Percentiles rank a stretch among this genome's conserved stretches.
phyloP scores from a whole-genome alignment of 371 early-diverging fungal species.

The Furculomyces boomerangus region DNA sequence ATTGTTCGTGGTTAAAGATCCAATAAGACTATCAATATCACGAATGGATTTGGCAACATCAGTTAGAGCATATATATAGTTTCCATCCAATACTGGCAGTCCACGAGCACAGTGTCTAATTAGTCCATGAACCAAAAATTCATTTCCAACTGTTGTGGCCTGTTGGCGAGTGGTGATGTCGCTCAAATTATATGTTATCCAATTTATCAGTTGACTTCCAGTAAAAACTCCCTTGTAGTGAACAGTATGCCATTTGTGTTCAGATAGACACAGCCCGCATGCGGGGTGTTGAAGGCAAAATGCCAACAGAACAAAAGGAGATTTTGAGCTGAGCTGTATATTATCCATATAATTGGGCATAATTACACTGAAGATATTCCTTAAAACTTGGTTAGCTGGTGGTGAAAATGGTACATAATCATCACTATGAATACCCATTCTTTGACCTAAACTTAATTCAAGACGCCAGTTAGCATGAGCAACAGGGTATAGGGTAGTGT shows the following conservation, averaged over 20 bases:
- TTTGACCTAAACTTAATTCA: constrained; percentile 8
- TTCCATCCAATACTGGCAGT: constrained; percentile 75
- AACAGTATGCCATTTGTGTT: constrained; percentile 79
- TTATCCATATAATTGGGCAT: constrained; percentile 7
- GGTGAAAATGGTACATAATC: constrained; percentile 1
- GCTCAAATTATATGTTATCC: constrained; percentile 61
- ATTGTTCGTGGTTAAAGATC: background rate
- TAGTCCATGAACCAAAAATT: constrained; percentile 51
- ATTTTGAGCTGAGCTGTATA: constrained; percentile 8
- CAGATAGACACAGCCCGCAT: constrained; percentile 49
- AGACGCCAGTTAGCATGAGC: constrained; percentile 12
- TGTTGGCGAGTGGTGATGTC: constrained; percentile 65
- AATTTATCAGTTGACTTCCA: constrained; percentile 80
- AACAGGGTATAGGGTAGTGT: constrained; percentile 19
- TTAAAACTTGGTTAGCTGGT: background rate
- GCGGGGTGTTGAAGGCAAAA: constrained; percentile 50
- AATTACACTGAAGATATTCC: constrained; percentile 5
- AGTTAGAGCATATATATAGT: constrained; percentile 73
- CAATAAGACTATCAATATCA: background rate
- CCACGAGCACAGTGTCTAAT: constrained; percentile 54
- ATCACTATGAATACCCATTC: constrained; percentile 1
- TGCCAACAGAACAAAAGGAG: constrained; percentile 32
- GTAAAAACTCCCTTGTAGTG: constrained; percentile 57
- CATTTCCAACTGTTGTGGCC: constrained; percentile 68
- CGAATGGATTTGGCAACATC: constrained; percentile 24